Evolutionary conservation across 2,329 filamentous ascomycete genomes (phyloP).

Genomic region (Stachybotrys chlorohalonatus): DNA sequence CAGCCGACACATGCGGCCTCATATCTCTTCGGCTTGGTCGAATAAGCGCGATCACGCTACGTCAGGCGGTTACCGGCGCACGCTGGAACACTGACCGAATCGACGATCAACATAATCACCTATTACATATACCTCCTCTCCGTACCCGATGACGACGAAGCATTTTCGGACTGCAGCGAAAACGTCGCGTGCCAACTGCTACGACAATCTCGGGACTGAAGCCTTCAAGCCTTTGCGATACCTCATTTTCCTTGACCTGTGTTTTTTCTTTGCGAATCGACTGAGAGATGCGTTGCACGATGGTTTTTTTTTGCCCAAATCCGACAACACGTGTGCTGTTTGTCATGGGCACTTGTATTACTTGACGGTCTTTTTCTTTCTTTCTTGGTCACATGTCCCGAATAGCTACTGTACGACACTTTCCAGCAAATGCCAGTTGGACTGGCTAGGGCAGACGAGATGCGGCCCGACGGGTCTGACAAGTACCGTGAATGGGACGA

Average conservation of each 20-base stretch:
- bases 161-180: conserved; percentile 12
- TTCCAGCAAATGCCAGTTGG: background rate
- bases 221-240: conserved; percentile 23
- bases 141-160: conserved; percentile 8
- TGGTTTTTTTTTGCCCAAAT: conserved; percentile 17
- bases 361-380: conserved; percentile 18
- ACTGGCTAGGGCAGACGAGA: background rate
- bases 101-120: conserved; percentile 24
- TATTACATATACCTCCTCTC: conserved; percentile 16
- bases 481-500: conserved; percentile 10
- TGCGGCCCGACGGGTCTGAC: conserved; percentile 8
- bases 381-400: conserved; percentile 14
- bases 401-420: conserved; percentile 15
- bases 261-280: conserved; percentile 13
- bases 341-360: conserved; percentile 26
- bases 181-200: conserved; percentile 3
- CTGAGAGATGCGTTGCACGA: conserved; percentile 24
- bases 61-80: background rate
- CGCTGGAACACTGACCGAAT: conserved; percentile 25
- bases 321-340: conserved; percentile 18
- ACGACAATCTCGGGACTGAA: conserved; percentile 7
- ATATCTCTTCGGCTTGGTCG: background rate
- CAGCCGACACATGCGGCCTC: background rate
- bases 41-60: background rate
- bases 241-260: conserved; percentile 16